phyloP scores from a whole-genome alignment of 129 eudicot genomes.

The Kitagawia praeruptora region DNA sequence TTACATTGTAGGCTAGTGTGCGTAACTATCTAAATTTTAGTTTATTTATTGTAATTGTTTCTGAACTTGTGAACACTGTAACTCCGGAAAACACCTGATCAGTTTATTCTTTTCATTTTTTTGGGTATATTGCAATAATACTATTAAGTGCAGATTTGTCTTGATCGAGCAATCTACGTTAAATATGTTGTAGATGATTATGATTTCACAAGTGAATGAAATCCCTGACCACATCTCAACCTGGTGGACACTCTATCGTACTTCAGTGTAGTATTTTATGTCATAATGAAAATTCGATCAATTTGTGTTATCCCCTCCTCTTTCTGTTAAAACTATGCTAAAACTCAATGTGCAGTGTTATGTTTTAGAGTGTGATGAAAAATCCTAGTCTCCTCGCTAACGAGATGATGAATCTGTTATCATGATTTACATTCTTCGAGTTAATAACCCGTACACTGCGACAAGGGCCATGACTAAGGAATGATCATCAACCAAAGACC shows the following conservation, averaged over 20 bases:
- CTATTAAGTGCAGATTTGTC: neutral
- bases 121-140: neutral
- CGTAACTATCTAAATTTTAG: conserved; percentile 17
- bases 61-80: conserved; percentile 10
- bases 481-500: conserved; percentile 37
- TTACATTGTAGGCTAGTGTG: conserved; percentile 23
- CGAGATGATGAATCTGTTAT: conserved; percentile 5
- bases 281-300: no score
- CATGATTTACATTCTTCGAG: conserved; percentile 31
- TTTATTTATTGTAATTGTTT: conserved; percentile 22
- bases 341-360: neutral
- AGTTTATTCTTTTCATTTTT: conserved; percentile 9
- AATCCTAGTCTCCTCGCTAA: neutral
- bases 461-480: conserved; percentile 58
- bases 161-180: neutral
- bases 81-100: neutral
- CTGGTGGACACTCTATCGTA: no score
- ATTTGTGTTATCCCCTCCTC: no score
- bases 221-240: no score
- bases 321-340: neutral
- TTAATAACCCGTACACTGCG: conserved; percentile 48
- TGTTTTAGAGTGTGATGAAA: neutral
- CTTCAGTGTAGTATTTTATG: no score
- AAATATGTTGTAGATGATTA: neutral
- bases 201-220: neutral